Evolutionary conservation across 805 yeast species (phyloP).

Genomic region (Kuraishia capsulata): DNA sequence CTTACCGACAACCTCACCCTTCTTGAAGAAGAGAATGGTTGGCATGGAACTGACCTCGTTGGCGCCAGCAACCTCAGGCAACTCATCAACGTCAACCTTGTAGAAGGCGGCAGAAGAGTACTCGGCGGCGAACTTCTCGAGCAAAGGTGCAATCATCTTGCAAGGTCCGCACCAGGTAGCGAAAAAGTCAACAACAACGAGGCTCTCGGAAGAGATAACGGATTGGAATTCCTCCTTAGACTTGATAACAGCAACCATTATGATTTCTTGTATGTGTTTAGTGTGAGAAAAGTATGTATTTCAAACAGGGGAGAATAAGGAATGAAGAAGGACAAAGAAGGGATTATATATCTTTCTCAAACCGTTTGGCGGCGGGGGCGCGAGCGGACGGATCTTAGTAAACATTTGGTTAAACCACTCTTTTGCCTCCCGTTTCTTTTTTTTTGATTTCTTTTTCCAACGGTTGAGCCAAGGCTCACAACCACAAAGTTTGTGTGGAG

Average conservation of each 20-base stretch:
- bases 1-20: conserved; percentile 69
- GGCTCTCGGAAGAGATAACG: conserved; percentile 52
- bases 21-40: conserved; percentile 66
- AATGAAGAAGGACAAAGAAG: no score
- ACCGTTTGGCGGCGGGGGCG: no score
- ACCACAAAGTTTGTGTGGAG: no score
- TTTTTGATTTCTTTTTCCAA: no score
- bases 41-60: conserved; percentile 52
- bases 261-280: no score
- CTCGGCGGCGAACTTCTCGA: conserved; percentile 70
- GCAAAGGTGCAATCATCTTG: conserved; percentile 91
- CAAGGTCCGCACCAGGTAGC: conserved; percentile 99
- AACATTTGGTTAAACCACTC: no score
- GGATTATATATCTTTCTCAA: no score
- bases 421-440: no score
- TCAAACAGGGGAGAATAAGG: no score
- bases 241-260: conserved; percentile 46
- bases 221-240: conserved; percentile 51
- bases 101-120: conserved; percentile 64
- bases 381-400: no score
- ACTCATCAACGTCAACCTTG: conserved; percentile 89
- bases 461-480: no score
- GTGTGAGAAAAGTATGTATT: no score
- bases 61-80: conserved; percentile 66
- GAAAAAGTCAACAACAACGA: conserved; percentile 90